These are phyloP conservation scores for Phytophthora pini DNA, from an alignment of 352 stramenopile genomes.

Conservation along the genomic window DNA sequence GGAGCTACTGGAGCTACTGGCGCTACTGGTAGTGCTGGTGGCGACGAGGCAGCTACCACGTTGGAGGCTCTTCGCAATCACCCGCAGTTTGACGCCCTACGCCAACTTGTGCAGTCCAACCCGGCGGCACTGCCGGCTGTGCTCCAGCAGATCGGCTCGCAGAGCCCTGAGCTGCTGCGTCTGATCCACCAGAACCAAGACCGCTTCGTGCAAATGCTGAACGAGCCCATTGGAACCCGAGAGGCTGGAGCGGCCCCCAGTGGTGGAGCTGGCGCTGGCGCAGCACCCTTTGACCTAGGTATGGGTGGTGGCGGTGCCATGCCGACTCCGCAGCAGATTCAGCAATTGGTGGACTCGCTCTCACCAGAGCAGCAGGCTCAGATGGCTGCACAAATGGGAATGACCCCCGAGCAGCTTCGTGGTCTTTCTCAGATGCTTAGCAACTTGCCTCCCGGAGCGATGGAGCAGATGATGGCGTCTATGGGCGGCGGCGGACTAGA, in stretches of 20 bases:
- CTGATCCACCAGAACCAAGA: conserved; percentile 89
- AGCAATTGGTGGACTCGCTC: conserved; percentile 83
- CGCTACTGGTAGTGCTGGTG: conserved; percentile 20
- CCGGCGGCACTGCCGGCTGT: conserved; percentile 77
- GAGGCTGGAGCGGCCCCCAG: conserved; percentile 40
- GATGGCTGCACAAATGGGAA: conserved; percentile 88
- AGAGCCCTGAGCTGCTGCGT: conserved; percentile 85
- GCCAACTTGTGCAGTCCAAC: conserved; percentile 87
- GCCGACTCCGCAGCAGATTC: conserved; percentile 85
- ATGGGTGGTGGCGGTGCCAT: conserved; percentile 57
- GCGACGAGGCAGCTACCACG: conserved; percentile 42
- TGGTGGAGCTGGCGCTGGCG: conserved; percentile 36
- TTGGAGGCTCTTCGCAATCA: conserved; percentile 86
- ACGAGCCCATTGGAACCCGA: conserved; percentile 79
- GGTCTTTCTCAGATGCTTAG: conserved; percentile 88
- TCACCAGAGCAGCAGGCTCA: conserved; percentile 77
- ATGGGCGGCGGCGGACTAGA: conserved; percentile 64
- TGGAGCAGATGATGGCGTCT: conserved; percentile 89
- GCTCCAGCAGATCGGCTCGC: conserved; percentile 85
- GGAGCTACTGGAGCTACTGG: conserved; percentile 9
- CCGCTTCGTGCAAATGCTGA: conserved; percentile 89
- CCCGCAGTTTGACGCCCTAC: conserved; percentile 84
- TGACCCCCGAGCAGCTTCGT: conserved; percentile 86
- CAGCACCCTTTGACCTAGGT: conserved; percentile 57
- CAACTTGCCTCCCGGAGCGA: conserved; percentile 79